Base-by-base conservation (phyloP, 2,329 filamentous ascomycete species). In the Fusarium sp. region DNA sequence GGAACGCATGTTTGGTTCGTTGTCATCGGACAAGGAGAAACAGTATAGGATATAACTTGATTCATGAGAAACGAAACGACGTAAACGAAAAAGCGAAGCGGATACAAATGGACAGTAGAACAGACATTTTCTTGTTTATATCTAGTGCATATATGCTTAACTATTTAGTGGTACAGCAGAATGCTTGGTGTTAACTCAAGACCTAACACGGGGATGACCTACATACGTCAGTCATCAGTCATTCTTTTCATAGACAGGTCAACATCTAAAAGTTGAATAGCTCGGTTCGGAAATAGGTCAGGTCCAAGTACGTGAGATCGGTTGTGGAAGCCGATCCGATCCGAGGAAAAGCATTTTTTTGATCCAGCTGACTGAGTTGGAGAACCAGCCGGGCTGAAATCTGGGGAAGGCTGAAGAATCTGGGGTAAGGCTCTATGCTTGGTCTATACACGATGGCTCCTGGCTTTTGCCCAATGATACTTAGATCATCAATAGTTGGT, bases 1-100 rank as follows among this genome's bases (percentile, higher is more conserved):
- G 49, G 27, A 50, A 38, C 38, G 15, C 45, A 41, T 44, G 44
- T n/a, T 61, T 17, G 27, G 44, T 29, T 47, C 15, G 31, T 50
- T 31, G 58, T 52, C 41, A 27, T 57, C 70, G 59, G 65, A 59
- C 41, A 46, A 53, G 44, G 39, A 62, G 52, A 45, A 53, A 36
- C 27, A 60, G 61, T 46, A 67, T 55, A 62, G 64, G 62, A 42
- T 67, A 60, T 41, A 39, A 42, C 64, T 64, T 59, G 41, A 39
- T n/a, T 72, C 53, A 72, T 71, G 70, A 72, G 70, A 71, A 57
- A 72, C 55, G 70, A 72, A 50, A 63, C 53, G 65, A 72, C 41
- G 45, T 66, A 55, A 63, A 71, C 49, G 46, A 53, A 67, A 59
- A 53, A 50, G 35, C 39, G 47, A 42, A 72, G 65, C 58, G 47